Conservation (phyloP, 106 monocot species). For the Hemerocallis citrina region DNA sequence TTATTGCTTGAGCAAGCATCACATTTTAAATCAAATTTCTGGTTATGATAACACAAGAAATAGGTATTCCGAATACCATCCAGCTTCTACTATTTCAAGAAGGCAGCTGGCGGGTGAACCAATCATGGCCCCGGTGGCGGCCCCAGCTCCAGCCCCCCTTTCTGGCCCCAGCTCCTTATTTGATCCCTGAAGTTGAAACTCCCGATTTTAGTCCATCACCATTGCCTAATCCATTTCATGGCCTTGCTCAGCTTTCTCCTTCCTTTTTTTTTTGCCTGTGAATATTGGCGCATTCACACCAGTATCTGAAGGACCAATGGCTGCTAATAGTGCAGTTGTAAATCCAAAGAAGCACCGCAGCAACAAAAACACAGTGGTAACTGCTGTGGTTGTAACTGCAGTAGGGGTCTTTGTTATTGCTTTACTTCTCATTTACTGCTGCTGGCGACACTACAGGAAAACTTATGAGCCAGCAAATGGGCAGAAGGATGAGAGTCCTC, state of each 20-base stretch:
- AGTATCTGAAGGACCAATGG: conserved; percentile 3
- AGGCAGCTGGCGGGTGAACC: conserved; percentile 23
- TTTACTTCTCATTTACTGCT: conserved; percentile 20
- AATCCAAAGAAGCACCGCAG: conserved; percentile 7
- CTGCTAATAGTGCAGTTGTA: neutral
- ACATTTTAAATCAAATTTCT: neutral
- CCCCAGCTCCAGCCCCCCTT: neutral
- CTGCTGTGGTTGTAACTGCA: conserved; percentile 32
- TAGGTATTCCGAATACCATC: conserved; percentile 6
- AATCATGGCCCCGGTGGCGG: neutral
- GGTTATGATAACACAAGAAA: conserved; percentile 4
- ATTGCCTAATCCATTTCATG: neutral
- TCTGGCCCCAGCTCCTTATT: neutral
- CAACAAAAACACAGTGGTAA: conserved; percentile 13
- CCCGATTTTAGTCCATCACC: conserved; percentile 5
- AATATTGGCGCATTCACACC: neutral
- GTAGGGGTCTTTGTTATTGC: conserved; percentile 18
- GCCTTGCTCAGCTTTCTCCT: conserved; percentile 1
- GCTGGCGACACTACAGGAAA: conserved; percentile 15
- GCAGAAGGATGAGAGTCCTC: conserved; percentile 45
- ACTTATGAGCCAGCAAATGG: conserved; percentile 6
- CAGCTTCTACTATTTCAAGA: conserved; percentile 19
- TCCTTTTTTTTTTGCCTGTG: neutral
- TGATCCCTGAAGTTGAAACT: neutral
- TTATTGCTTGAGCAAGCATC: conserved; percentile 21